A percentile compares a stretch with the other conserved stretches of the same genome.
Conservation (phyloP, 1,284 basidiomycete species). For the Fistulina hepatica region DNA sequence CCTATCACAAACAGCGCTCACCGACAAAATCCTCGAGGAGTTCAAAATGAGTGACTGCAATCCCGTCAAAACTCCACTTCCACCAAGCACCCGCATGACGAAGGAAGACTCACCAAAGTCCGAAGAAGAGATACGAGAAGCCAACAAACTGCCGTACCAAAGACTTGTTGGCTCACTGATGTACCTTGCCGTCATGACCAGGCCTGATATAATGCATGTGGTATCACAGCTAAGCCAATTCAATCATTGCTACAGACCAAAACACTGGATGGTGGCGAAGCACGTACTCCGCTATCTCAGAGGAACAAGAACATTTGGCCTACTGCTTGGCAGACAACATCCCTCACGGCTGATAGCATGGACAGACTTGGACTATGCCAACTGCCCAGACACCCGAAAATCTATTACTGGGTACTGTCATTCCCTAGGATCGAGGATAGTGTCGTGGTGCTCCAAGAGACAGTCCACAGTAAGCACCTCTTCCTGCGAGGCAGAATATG, state of each 20-base stretch:
- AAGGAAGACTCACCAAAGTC: slow-evolving; percentile 1
- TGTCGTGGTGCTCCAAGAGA: slow-evolving; percentile 6
- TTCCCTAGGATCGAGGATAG: slow-evolving; percentile 1
- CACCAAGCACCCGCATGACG: slow-evolving; percentile 2
- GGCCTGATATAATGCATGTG: slow-evolving; percentile 3
- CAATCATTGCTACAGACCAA: slow-evolving; percentile 2
- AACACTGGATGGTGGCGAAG: slow-evolving; percentile 6
- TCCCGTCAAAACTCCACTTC: slow-evolving; percentile 4
- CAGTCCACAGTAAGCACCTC: slow-evolving; percentile 1
- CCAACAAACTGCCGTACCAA: neutral
- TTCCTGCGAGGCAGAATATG: slow-evolving; percentile 2
- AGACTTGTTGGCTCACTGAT: slow-evolving; percentile 7
- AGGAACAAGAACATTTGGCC: slow-evolving; percentile 1
- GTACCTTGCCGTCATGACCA: slow-evolving; percentile 5
- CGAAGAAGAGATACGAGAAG: neutral
- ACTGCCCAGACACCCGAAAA: neutral
- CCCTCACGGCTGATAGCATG: slow-evolving; percentile 2
- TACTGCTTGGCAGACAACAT: slow-evolving; percentile 1
- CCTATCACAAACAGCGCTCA: slow-evolving; percentile 4
- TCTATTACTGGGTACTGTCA: slow-evolving; percentile 9
- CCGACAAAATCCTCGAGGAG: neutral
- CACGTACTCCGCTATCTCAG: slow-evolving; percentile 7
- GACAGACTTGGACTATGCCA: slow-evolving; percentile 7
- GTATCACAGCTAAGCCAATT: slow-evolving; percentile 4
- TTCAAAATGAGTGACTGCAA: neutral